phyloP scores from a whole-genome alignment of 2,329 filamentous ascomycete species.

The Stemphylium vesicarium region DNA sequence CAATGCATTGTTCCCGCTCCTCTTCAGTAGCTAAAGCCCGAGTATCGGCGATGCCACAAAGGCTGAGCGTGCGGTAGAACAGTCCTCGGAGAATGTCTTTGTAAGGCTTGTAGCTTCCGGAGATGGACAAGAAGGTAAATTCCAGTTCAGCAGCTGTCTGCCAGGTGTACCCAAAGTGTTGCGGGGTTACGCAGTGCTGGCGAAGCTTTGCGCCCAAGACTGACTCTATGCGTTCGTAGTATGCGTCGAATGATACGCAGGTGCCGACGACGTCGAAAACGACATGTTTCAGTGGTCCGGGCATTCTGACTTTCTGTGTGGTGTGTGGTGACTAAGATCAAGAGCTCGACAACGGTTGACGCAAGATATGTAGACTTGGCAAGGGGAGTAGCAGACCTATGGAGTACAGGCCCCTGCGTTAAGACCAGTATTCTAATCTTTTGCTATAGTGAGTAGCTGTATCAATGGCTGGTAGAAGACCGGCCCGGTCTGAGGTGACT shows the following conservation, averaged over 20 bases:
- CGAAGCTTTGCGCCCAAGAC: slow-evolving; percentile 14
- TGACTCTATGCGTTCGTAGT: slow-evolving; percentile 16
- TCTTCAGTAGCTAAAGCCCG: slow-evolving; percentile 8
- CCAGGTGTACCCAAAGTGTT: slow-evolving; percentile 21
- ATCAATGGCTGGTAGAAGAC: too few relatives aligned
- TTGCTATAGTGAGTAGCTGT: too few relatives aligned
- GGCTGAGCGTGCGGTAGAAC: slow-evolving; percentile 18
- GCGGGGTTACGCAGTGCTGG: slow-evolving; percentile 7
- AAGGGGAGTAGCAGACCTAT: too few relatives aligned
- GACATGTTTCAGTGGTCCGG: slow-evolving; percentile 11
- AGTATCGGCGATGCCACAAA: slow-evolving; percentile 12
- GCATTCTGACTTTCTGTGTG: background rate
- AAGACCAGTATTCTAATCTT: too few relatives aligned
- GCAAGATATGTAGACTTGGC: background rate
- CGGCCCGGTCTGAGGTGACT: background rate
- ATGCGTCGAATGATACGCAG: slow-evolving; percentile 20
- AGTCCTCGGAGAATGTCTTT: slow-evolving; percentile 13
- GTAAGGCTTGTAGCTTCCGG: slow-evolving; percentile 15
- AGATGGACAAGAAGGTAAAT: slow-evolving; percentile 22
- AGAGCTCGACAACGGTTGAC: background rate
- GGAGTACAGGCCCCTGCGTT: too few relatives aligned
- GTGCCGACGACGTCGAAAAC: slow-evolving; percentile 21
- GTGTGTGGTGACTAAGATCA: background rate
- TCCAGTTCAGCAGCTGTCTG: slow-evolving; percentile 21
- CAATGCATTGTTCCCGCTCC: slow-evolving; percentile 15